Evolutionary conservation across 163 green algal genomes (phyloP).

Genomic region (Smithsoniella earleae): DNA sequence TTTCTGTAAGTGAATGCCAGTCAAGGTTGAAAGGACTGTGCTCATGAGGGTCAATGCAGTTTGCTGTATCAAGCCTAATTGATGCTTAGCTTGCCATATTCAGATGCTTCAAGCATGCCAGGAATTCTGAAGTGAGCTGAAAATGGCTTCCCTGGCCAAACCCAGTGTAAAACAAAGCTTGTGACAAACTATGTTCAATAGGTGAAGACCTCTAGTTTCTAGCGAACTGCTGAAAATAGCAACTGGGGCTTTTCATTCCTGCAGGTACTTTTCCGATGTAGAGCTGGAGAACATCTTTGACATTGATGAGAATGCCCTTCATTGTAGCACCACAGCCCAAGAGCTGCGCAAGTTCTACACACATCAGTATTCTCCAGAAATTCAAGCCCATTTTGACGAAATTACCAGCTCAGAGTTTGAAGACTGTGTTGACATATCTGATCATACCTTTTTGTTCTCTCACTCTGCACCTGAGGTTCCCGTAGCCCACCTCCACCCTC

Average conservation of each 20-base stretch:
- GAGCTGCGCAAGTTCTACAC: slow-evolving; percentile 64
- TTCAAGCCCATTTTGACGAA: background rate
- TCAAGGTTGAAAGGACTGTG: background rate
- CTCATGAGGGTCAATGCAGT: slow-evolving; percentile 37
- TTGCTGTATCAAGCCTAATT: background rate
- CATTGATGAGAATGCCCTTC: slow-evolving; percentile 49
- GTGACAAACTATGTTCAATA: background rate
- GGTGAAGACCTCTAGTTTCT: background rate
- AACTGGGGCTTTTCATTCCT: background rate
- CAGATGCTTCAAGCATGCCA: slow-evolving; percentile 26
- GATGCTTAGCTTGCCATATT: background rate
- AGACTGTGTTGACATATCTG: background rate
- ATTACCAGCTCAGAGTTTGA: background rate
- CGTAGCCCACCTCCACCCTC: too few relatives aligned
- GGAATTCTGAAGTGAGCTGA: background rate
- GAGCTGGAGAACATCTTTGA: slow-evolving; percentile 78
- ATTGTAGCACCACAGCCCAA: slow-evolving; percentile 51
- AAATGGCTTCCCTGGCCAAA: background rate
- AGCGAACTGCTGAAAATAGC: background rate
- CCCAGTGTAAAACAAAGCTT: background rate
- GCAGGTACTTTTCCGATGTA: slow-evolving; percentile 51
- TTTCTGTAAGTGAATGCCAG: slow-evolving; percentile 30
- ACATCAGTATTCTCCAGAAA: slow-evolving; percentile 35
- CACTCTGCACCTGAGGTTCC: too few relatives aligned
- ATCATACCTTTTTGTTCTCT: background rate